Evolutionary conservation across 2,329 filamentous ascomycete genomes (phyloP).

Genomic region (Verticillium klebahnii): DNA sequence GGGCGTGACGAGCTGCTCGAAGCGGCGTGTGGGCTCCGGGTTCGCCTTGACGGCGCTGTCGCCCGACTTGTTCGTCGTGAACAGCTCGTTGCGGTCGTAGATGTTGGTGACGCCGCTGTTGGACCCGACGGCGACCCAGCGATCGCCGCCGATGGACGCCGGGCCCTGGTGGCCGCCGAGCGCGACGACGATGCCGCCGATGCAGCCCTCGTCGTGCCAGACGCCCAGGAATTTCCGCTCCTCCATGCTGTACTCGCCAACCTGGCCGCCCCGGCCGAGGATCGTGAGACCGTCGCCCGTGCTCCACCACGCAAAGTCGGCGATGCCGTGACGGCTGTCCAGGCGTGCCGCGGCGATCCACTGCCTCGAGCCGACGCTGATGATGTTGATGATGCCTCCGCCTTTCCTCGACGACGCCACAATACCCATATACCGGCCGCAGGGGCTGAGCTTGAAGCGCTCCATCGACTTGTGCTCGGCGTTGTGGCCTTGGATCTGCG

Average conservation of each 20-base stretch:
- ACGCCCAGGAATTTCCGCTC: slow-evolving; percentile 66
- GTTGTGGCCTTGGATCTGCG: slow-evolving; percentile 67
- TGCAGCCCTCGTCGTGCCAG: slow-evolving; percentile 87
- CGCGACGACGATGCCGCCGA: slow-evolving; percentile 76
- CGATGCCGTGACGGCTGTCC: slow-evolving; percentile 76
- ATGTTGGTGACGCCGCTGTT: slow-evolving; percentile 87
- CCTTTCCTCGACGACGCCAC: slow-evolving; percentile 77
- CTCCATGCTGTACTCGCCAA: slow-evolving; percentile 80
- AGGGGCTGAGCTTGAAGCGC: slow-evolving; percentile 79
- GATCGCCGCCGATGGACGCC: slow-evolving; percentile 64
- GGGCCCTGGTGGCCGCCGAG: slow-evolving; percentile 68
- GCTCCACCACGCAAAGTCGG: slow-evolving; percentile 91
- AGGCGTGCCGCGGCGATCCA: slow-evolving; percentile 82
- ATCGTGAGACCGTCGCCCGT: slow-evolving; percentile 78
- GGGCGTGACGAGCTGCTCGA: slow-evolving; percentile 86
- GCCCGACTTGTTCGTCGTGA: slow-evolving; percentile 16
- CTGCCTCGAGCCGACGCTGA: slow-evolving; percentile 76
- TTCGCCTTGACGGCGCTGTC: slow-evolving; percentile 54
- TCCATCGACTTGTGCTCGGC: slow-evolving; percentile 90
- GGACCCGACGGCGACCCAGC: slow-evolving; percentile 86
- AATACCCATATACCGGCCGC: slow-evolving; percentile 80
- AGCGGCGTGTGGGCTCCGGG: slow-evolving; percentile 66
- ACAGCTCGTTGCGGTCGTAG: slow-evolving; percentile 74
- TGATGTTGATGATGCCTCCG: slow-evolving; percentile 81
- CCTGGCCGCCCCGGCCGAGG: slow-evolving; percentile 78